These are phyloP conservation scores for Pseudonectria foliicola DNA, from an alignment of 2,329 filamentous ascomycete species.

Conservation along the genomic window DNA sequence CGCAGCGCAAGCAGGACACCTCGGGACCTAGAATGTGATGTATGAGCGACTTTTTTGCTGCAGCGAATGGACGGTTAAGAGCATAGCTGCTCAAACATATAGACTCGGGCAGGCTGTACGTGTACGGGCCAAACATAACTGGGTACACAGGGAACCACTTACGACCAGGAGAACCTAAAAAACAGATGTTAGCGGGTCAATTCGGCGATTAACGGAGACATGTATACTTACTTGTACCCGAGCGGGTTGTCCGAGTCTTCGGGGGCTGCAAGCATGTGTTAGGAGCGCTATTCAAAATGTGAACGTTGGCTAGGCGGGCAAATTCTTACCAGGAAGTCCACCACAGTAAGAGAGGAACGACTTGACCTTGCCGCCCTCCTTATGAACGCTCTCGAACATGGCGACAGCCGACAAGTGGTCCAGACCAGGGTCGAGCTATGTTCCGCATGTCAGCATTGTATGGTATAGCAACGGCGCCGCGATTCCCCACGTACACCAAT, in stretches of 20 bases:
- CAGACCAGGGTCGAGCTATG: slow-evolving; percentile 19
- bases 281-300: background rate
- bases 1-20: slow-evolving; percentile 82
- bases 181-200: slow-evolving; percentile 1
- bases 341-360: slow-evolving; percentile 82
- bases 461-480: background rate
- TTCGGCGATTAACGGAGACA: too few relatives aligned
- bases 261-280: slow-evolving; percentile 31
- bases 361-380: slow-evolving; percentile 74
- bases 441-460: background rate
- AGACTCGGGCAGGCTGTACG: background rate
- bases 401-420: slow-evolving; percentile 65
- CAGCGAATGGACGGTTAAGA: too few relatives aligned
- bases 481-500: slow-evolving; percentile 53
- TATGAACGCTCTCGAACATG: slow-evolving; percentile 83
- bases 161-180: slow-evolving; percentile 13
- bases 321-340: slow-evolving; percentile 42
- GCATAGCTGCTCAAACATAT: too few relatives aligned
- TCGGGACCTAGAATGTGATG: slow-evolving; percentile 76
- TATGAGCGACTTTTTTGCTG: slow-evolving; percentile 39
- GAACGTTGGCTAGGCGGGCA: too few relatives aligned
- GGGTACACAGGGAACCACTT: too few relatives aligned
- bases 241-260: slow-evolving; percentile 82
- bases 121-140: background rate
- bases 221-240: slow-evolving; percentile 61